phyloP scores from a whole-genome alignment of 192 early-diverging fungal genomes.

The Coemansia sp. region DNA sequence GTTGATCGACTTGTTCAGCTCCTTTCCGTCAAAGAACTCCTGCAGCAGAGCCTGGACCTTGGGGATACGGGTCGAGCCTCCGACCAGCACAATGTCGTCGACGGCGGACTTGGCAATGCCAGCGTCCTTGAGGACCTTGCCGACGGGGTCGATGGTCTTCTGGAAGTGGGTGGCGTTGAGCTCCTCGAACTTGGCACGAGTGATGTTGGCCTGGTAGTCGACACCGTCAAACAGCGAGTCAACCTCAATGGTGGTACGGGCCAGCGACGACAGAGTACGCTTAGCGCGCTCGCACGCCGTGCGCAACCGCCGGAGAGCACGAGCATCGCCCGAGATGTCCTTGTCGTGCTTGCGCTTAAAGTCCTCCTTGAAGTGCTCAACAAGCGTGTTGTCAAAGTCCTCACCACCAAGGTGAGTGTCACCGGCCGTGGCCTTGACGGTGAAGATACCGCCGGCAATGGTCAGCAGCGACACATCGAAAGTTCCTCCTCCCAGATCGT shows the following conservation, averaged over 20 bases:
- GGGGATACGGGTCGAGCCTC: slow-evolving; percentile 93
- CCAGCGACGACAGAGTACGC: slow-evolving; percentile 71
- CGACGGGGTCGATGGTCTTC: slow-evolving; percentile 68
- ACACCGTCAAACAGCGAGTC: slow-evolving; percentile 75
- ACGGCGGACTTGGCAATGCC: slow-evolving; percentile 71
- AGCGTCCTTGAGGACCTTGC: slow-evolving; percentile 74
- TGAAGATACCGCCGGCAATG: slow-evolving; percentile 75
- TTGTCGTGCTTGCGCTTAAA: slow-evolving; percentile 69
- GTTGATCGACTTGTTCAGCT: slow-evolving; percentile 86
- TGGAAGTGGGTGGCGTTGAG: slow-evolving; percentile 65
- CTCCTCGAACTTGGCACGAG: slow-evolving; percentile 79
- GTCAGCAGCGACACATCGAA: slow-evolving; percentile 83
- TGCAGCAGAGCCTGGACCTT: slow-evolving; percentile 79
- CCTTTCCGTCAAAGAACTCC: slow-evolving; percentile 78
- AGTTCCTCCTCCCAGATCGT: slow-evolving; percentile 83
- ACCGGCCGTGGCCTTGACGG: slow-evolving; percentile 75
- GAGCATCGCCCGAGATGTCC: slow-evolving; percentile 69
- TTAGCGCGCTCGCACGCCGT: slow-evolving; percentile 75
- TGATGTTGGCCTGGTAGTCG: slow-evolving; percentile 72
- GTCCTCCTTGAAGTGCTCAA: slow-evolving; percentile 57
- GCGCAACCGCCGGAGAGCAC: slow-evolving; percentile 72
- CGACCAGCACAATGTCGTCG: slow-evolving; percentile 79
- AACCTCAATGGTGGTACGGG: slow-evolving; percentile 67
- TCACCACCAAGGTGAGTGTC: slow-evolving; percentile 84
- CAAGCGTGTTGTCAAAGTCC: slow-evolving; percentile 71